Base-by-base conservation (phyloP, 306 rosid genomes). In the Gastrolobium villosum region DNA sequence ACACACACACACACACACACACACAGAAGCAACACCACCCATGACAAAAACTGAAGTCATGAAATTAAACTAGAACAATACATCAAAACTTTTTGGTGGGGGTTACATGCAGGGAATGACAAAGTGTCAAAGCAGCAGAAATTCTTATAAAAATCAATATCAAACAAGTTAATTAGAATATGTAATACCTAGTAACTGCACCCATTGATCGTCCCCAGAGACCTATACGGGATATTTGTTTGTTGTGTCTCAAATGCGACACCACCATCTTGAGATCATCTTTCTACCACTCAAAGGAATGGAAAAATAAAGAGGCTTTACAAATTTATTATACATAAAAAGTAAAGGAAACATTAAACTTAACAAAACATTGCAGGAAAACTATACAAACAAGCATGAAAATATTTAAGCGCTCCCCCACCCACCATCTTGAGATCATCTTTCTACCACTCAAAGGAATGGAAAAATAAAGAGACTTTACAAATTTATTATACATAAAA, bases 151-250 rank as follows among this genome's bases (percentile, higher is more conserved):
- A 80, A 34, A 13, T 10, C 52, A 64, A 57, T 31, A 71, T 41
- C 15, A 53, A 72, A 56, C 15, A 49, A 64, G 59, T 48, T 45
- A 39, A 62, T 39, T 69, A 57, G 60, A 77, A 74, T 56, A 69
- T 65, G 53, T 15, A 59, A 78, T 79, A 95, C 99, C 99, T 89
- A 59, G 99, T 95, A 65, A 95, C 99, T 50, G 99, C 98, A 15
- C 99, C 98, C 99, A 95, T 95, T 30, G 99, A 95, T 73, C 98
- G 89, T 64, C 99, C 99, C 99, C 98, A 95, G 10, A 95, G 97
- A 81, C 99, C 99, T 49, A 95, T 90, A 61, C 87, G 86, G 9
- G 98, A 91, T 86, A 90, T 86, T 81, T 89, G 96, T 78, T 87
- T 93, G 94, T 87, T 93, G 90, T 91, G 87, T 81, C 99, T 87